Evolutionary conservation across 2,329 filamentous ascomycete genomes (phyloP).

Genomic region (Scleromitrula shiraiana): DNA sequence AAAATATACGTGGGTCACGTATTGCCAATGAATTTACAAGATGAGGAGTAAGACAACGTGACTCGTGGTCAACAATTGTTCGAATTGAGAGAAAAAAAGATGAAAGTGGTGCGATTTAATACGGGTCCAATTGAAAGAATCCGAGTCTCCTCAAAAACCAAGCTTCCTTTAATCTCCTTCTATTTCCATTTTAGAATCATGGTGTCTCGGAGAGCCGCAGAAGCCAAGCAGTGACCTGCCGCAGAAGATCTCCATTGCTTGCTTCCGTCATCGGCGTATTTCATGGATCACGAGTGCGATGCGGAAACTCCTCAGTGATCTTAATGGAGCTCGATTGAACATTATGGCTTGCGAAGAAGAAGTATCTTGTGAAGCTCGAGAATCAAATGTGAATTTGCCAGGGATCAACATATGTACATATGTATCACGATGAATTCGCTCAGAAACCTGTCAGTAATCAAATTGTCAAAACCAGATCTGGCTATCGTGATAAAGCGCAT

Average conservation of each 20-base stretch:
- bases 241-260: conserved; percentile 17
- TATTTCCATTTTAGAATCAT: conserved; percentile 13
- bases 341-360: background rate
- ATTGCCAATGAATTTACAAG: conserved; percentile 26
- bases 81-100: background rate
- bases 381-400: background rate
- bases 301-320: background rate
- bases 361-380: background rate
- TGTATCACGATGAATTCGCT: background rate
- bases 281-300: conserved; percentile 10
- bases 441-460: background rate
- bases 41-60: conserved; percentile 19
- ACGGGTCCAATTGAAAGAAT: background rate
- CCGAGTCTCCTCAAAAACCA: conserved; percentile 6
- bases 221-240: conserved; percentile 13
- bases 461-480: background rate
- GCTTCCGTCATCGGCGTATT: conserved; percentile 9
- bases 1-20: conserved; percentile 28
- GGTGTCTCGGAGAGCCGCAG: conserved; percentile 22
- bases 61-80: conserved; percentile 14
- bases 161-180: conserved; percentile 8
- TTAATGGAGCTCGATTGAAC: background rate
- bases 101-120: background rate
- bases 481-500: background rate
- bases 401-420: background rate